phyloP scores from a whole-genome alignment of 2,329 filamentous ascomycete species.

The Microthyrium microscopicum region DNA sequence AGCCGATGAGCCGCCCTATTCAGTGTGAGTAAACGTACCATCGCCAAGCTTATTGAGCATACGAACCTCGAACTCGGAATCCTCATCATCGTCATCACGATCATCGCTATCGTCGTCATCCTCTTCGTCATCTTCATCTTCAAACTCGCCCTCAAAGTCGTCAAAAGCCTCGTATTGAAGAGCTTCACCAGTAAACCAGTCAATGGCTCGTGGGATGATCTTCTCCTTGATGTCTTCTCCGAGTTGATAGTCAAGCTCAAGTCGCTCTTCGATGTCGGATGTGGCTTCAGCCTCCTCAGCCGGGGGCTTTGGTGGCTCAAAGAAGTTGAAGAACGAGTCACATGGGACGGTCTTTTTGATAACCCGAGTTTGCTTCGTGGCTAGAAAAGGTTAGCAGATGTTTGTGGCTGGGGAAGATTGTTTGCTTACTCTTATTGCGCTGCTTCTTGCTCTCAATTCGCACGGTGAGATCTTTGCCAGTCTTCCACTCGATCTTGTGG shows the following conservation, averaged over 20 bases:
- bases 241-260: conserved; percentile 96
- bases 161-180: conserved; percentile 90
- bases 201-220: conserved; percentile 91
- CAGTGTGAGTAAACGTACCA: conserved; percentile 7
- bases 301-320: conserved; percentile 82
- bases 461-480: conserved; percentile 82
- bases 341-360: conserved; percentile 99
- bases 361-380: conserved; percentile 96
- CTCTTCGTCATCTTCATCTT: conserved; percentile 83
- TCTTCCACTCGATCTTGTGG: conserved; percentile 95
- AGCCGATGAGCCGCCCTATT: conserved; percentile 26
- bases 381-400: conserved; percentile 30
- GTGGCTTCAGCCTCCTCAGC: conserved; percentile 57
- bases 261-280: conserved; percentile 87
- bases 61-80: conserved; percentile 21
- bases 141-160: conserved; percentile 64
- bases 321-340: conserved; percentile 97
- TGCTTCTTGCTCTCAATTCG: conserved; percentile 98
- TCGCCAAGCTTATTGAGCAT: background rate
- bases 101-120: conserved; percentile 75
- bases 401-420: background rate
- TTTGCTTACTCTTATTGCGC: conserved; percentile 82
- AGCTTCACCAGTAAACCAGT: conserved; percentile 98
- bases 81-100: conserved; percentile 51
- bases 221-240: conserved; percentile 99